These are phyloP conservation scores for Pythium rishiriense DNA, from an alignment of 352 stramenopile genomes.

Conservation along the genomic window DNA sequence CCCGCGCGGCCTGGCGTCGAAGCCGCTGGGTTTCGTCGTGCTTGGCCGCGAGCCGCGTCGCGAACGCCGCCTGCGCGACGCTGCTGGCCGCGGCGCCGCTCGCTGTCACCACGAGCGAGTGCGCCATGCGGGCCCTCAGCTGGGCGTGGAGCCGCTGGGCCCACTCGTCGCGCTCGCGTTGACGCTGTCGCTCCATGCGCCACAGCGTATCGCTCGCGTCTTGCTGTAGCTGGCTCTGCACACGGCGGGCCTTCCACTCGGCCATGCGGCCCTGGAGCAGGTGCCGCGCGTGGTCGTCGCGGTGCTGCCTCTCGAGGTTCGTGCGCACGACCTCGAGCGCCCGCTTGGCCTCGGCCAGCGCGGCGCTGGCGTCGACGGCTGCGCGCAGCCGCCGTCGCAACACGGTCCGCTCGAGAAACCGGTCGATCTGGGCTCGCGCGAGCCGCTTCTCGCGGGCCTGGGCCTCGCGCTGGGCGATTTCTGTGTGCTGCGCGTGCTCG, in stretches of 20 bases:
- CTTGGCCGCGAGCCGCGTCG: constrained; percentile 30
- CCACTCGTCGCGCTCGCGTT: neutral
- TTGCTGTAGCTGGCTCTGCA: constrained; percentile 4
- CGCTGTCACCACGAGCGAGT: neutral
- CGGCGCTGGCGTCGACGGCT: constrained; percentile 4
- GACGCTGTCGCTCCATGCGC: constrained; percentile 2
- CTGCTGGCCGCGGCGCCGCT: constrained; percentile 10
- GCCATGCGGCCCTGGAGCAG: constrained; percentile 16
- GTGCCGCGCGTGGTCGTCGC: neutral
- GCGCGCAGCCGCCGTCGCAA: constrained; percentile 15
- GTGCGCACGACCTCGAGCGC: constrained; percentile 1
- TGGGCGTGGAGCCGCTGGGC: neutral
- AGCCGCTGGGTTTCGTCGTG: constrained; percentile 40
- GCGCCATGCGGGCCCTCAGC: constrained; percentile 5
- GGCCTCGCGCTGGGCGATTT: neutral
- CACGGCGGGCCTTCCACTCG: constrained; percentile 20
- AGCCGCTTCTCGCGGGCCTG: neutral
- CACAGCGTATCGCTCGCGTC: constrained; percentile 4
- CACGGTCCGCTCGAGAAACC: constrained; percentile 19
- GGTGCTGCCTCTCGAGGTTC: constrained; percentile 13
- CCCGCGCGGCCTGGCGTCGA: constrained; percentile 29
- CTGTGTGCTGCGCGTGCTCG: neutral
- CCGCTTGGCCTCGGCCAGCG: constrained; percentile 1
- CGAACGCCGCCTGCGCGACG: constrained; percentile 18
- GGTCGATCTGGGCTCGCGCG: constrained; percentile 9